Conservation (phyloP, 495 filamentous ascomycete genomes). For the Hyphodiscus hymeniophilus region DNA sequence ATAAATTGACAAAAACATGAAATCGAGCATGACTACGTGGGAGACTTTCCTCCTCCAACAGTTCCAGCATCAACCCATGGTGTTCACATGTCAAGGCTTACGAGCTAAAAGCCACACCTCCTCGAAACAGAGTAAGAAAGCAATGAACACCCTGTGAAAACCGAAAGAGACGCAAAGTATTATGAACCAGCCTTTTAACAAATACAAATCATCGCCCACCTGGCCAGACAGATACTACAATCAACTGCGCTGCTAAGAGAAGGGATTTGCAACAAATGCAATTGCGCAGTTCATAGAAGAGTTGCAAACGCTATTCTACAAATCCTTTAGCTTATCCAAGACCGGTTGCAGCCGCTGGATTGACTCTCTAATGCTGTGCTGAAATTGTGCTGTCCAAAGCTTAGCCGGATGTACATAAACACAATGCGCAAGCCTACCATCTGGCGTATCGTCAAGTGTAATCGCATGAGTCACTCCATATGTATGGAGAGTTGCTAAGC, state of each 20-base stretch:
- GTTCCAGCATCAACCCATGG: too few species aligned
- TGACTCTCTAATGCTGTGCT: constrained; percentile 23
- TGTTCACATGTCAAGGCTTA: too few species aligned
- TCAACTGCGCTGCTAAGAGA: not conserved
- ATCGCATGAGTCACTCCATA: constrained; percentile 28
- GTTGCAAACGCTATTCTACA: constrained; percentile 21
- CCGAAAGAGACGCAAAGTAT: too few species aligned
- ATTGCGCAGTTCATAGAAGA: not conserved
- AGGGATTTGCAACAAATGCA: not conserved
- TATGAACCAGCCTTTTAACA: too few species aligned
- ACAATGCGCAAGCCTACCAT: constrained; percentile 22
- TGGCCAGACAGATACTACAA: too few species aligned
- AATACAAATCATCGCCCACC: too few species aligned
- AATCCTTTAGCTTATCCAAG: constrained; percentile 26
- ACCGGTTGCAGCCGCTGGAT: constrained; percentile 16
- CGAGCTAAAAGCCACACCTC: too few species aligned
- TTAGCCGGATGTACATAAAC: constrained; percentile 18
- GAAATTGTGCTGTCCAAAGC: constrained; percentile 24
- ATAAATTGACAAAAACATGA: too few species aligned
- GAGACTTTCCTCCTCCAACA: too few species aligned
- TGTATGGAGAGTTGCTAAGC: constrained; percentile 28
- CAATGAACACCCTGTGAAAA: too few species aligned
- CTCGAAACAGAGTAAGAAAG: too few species aligned
- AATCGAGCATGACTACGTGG: too few species aligned
- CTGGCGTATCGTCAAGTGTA: constrained; percentile 25